Evolutionary conservation across 352 stramenopile species (phyloP), one percentile per base, ranked within the genome.

Genomic region (Pythium phragmitis): DNA sequence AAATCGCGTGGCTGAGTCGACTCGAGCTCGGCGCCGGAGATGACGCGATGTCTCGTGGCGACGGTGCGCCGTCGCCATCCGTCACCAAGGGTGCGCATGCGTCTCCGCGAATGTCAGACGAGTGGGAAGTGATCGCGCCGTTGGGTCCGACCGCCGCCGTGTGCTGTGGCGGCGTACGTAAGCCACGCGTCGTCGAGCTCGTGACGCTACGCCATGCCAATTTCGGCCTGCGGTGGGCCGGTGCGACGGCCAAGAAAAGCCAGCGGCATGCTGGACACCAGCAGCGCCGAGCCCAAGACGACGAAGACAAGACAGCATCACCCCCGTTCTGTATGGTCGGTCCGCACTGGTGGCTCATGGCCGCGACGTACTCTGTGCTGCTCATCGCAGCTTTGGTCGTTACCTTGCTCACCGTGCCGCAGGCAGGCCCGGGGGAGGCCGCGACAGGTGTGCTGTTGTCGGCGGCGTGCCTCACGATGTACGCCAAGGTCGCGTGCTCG

Each of bases 301-400:
- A 60, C 13, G 26, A 30, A 1, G 16, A 21, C 30, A 45, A 50
- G 28, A 26, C 16, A 6, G 26, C n/a, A 3, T 7, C 49, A 11
- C 52, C 68, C n/a, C 79, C 82, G 12, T 55, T 65, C 42, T 92
- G 84, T 52, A 72, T 90, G 43, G 70, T 94, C 26, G 85, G 85
- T 19, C 85, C 85, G 36, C 85, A 94, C 67, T 92, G 85, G 83
- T 85, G 82, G 65, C 67, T 92, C 60, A 88, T 94, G 75, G 47
- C 73, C 21, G 60, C 67, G 21, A 91, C 83, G 48, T 92, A 83
- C 66, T 76, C 67, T 1, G 70, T 84, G 13, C 80, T 91, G 11
- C 68, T 70, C 23, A 57, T 75, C 19, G 58, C 85, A 17, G 73
- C 80, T 14, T 41, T 73, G 11, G 39, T 71, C 30, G 79, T 94